phyloP scores from a whole-genome alignment of 1,284 basidiomycete genomes.

The Phenoliferia sp. region DNA sequence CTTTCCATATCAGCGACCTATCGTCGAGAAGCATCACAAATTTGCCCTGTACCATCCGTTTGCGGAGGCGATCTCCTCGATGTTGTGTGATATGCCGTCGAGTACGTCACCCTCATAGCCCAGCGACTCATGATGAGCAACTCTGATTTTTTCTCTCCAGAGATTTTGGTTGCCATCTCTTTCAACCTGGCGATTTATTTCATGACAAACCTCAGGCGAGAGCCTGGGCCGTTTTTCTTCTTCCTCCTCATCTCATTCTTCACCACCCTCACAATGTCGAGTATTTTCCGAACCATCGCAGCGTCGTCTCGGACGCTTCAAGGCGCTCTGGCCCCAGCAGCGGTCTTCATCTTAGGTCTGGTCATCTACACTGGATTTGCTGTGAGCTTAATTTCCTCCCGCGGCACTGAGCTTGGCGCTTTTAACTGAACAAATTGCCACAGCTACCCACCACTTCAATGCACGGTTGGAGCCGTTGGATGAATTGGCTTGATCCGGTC shows the following conservation, averaged over 20 bases:
- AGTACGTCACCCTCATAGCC: too few relatives aligned
- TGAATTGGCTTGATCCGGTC: slow-evolving; percentile 43
- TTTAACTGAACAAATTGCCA: not conserved
- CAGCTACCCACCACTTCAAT: not conserved
- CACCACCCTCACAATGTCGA: slow-evolving; percentile 47
- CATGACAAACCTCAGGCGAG: slow-evolving; percentile 47
- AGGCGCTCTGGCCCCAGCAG: slow-evolving; percentile 47
- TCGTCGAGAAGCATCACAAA: slow-evolving; percentile 30
- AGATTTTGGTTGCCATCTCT: not conserved
- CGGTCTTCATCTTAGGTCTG: too few relatives aligned
- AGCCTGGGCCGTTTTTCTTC: slow-evolving; percentile 39
- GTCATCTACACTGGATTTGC: slow-evolving; percentile 38
- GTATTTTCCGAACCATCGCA: slow-evolving; percentile 50
- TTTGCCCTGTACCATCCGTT: slow-evolving; percentile 48
- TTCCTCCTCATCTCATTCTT: slow-evolving; percentile 43
- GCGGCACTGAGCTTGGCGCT: too few relatives aligned
- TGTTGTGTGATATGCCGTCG: too few relatives aligned
- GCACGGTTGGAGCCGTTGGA: slow-evolving; percentile 46
- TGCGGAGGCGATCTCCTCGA: slow-evolving; percentile 42
- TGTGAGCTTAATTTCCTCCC: slow-evolving; percentile 38
- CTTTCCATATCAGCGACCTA: slow-evolving; percentile 45
- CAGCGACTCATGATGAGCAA: too few relatives aligned
- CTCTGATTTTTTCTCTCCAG: too few relatives aligned
- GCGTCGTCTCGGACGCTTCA: slow-evolving; percentile 45
- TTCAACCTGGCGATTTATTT: slow-evolving; percentile 41